Percentiles rank a stretch among this genome's conserved stretches.
Evolutionary conservation across 345 rosid genomes (phyloP).

Genomic region (Populus tremula): DNA sequence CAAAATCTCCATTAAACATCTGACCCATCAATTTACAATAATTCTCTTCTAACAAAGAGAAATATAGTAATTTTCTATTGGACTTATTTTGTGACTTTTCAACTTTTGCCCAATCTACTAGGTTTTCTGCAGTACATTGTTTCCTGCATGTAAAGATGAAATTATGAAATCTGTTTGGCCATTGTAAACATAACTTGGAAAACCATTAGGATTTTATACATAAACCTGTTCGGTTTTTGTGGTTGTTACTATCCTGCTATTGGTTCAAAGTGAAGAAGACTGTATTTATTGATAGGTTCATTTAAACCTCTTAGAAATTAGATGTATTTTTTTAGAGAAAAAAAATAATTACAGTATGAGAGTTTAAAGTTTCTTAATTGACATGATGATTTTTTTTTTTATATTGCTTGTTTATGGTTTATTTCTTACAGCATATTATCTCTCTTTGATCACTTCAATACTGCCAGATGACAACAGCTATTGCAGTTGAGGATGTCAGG

Average conservation of each 20-base stretch:
- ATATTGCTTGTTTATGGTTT: neutral
- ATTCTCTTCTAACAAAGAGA: neutral
- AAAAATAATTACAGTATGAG: neutral
- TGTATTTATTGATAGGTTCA: neutral
- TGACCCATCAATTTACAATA: neutral
- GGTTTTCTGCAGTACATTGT: neutral
- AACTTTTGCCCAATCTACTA: neutral
- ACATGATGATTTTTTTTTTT: constrained; percentile 2
- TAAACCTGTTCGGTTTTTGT: neutral
- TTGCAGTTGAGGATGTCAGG: constrained; percentile 94
- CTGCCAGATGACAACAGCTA: constrained; percentile 91
- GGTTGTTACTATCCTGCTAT: neutral
- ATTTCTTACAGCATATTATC: neutral
- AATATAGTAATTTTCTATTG: neutral
- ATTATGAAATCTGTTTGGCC: neutral
- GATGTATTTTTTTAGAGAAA: too few species aligned
- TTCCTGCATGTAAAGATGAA: neutral
- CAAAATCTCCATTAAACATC: neutral
- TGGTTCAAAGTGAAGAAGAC: neutral
- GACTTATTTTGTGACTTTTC: neutral
- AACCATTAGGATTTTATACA: neutral
- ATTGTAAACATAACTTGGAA: neutral
- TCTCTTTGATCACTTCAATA: constrained; percentile 12
- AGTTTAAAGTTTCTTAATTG: neutral
- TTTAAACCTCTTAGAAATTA: neutral